A percentile compares a stretch with the other conserved stretches of the same genome.
Evolutionary conservation across 257 asterid genomes (phyloP).

Genomic region (Lithospermum erythrorhizon): DNA sequence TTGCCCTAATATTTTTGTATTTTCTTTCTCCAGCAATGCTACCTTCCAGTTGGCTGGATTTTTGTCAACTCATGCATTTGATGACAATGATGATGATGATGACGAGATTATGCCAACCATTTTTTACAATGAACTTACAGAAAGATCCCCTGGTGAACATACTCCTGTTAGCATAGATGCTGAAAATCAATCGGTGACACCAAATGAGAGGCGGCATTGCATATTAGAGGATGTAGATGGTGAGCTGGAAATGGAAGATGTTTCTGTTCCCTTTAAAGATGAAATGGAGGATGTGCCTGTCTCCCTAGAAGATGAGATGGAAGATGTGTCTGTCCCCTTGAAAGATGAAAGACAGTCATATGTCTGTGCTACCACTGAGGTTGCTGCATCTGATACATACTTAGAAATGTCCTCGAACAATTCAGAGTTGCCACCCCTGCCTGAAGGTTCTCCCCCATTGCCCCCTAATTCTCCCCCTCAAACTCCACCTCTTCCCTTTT

Average conservation of each 20-base stretch:
- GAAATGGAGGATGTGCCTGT: constrained; percentile 98
- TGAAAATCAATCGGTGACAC: constrained; percentile 45
- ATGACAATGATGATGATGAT: constrained; percentile 39
- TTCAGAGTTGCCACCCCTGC: constrained; percentile 42
- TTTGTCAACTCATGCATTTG: constrained; percentile 24
- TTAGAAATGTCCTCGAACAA: constrained; percentile 29
- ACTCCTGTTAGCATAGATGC: constrained; percentile 42
- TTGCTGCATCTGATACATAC: constrained; percentile 17
- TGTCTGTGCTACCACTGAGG: constrained; percentile 17
- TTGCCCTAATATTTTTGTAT: too few relatives aligned
- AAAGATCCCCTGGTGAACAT: constrained; percentile 25
- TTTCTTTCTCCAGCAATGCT: constrained; percentile 29
- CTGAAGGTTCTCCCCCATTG: constrained; percentile 83
- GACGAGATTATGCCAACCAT: constrained; percentile 43
- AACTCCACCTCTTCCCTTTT: constrained; percentile 80
- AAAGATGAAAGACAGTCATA: constrained; percentile 46
- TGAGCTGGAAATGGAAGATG: constrained; percentile 99
- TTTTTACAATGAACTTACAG: constrained; percentile 29
- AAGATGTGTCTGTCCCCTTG: constrained; percentile 78
- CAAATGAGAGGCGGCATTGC: constrained; percentile 73
- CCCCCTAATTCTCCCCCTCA: constrained; percentile 75
- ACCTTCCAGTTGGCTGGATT: constrained; percentile 37
- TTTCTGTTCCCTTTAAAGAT: constrained; percentile 65
- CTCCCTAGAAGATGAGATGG: constrained; percentile 87
- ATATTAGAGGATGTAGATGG: constrained; percentile 92